Evolutionary conservation across 495 filamentous ascomycete genomes (phyloP).

Genomic region (Podospora tetraspora): DNA sequence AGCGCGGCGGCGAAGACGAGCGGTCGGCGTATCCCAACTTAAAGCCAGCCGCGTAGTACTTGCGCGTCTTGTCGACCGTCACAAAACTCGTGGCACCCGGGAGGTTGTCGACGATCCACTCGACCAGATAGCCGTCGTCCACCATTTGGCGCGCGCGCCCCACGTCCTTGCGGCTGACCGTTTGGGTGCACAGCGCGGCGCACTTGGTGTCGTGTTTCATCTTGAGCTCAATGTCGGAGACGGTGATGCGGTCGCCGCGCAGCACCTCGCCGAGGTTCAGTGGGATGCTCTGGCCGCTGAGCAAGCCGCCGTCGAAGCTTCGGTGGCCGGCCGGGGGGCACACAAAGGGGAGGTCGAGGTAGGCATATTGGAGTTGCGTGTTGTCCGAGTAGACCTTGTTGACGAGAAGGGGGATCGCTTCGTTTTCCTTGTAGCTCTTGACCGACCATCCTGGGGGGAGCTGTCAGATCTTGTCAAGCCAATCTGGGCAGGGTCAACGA

Average conservation of each 20-base stretch:
- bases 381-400: slow-evolving; percentile 95
- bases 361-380: slow-evolving; percentile 89
- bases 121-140: slow-evolving; percentile 77
- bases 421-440: slow-evolving; percentile 72
- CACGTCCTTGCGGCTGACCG: slow-evolving; percentile 60
- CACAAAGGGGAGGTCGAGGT: slow-evolving; percentile 88
- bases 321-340: slow-evolving; percentile 71
- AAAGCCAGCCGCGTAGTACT: slow-evolving; percentile 94
- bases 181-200: slow-evolving; percentile 65
- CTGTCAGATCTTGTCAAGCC: not conserved
- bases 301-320: slow-evolving; percentile 63
- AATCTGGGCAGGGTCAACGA: not conserved
- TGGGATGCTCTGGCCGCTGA: slow-evolving; percentile 74
- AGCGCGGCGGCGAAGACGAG: slow-evolving; percentile 58
- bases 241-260: slow-evolving; percentile 83
- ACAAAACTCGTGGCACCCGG: slow-evolving; percentile 92
- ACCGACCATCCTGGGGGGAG: slow-evolving; percentile 60
- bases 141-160: slow-evolving; percentile 70
- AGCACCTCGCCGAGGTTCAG: slow-evolving; percentile 92
- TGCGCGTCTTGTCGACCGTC: slow-evolving; percentile 78
- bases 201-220: slow-evolving; percentile 79
- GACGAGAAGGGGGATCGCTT: slow-evolving; percentile 80
- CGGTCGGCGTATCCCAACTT: slow-evolving; percentile 79
- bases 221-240: slow-evolving; percentile 77
- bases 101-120: slow-evolving; percentile 96